phyloP scores from a whole-genome alignment of 75 land plant species.

The Sequoiadendron giganteum region DNA sequence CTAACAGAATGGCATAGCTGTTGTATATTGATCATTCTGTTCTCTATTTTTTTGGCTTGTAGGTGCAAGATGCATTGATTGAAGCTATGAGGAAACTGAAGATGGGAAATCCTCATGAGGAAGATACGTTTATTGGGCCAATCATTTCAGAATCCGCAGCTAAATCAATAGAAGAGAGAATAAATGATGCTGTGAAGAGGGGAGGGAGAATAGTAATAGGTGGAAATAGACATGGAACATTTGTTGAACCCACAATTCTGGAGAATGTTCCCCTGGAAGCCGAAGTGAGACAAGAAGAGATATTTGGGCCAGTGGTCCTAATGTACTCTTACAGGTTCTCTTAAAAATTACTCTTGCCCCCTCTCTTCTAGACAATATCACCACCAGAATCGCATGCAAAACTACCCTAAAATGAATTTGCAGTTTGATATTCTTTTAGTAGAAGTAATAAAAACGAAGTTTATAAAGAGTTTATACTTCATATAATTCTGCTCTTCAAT shows the following conservation, averaged over 20 bases:
- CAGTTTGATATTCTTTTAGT: background rate
- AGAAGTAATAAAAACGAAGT: background rate
- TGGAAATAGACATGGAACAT: slow-evolving; percentile 35
- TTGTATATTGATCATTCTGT: background rate
- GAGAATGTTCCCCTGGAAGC: slow-evolving; percentile 38
- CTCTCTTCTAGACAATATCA: background rate
- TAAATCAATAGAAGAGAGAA: slow-evolving; percentile 24
- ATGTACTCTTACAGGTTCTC: slow-evolving; percentile 37
- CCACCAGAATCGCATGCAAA: background rate
- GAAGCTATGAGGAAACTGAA: slow-evolving; percentile 36
- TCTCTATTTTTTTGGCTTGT: background rate
- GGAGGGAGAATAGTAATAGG: slow-evolving; percentile 37
- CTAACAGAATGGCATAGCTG: background rate
- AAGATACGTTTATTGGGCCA: slow-evolving; percentile 43
- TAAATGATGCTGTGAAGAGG: slow-evolving; percentile 32
- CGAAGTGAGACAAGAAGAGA: slow-evolving; percentile 35
- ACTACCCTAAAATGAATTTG: background rate
- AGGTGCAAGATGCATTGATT: slow-evolving; percentile 40
- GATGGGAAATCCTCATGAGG: slow-evolving; percentile 42
- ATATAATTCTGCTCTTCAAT: background rate
- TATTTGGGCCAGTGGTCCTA: slow-evolving; percentile 45
- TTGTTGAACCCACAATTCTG: slow-evolving; percentile 38
- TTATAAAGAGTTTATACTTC: background rate
- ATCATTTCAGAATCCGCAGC: slow-evolving; percentile 45
- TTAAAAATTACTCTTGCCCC: background rate